Evolutionary conservation across 768 basidiomycete genomes (phyloP), one percentile per base, ranked within the genome.

Genomic region (Amanita thiersii): DNA sequence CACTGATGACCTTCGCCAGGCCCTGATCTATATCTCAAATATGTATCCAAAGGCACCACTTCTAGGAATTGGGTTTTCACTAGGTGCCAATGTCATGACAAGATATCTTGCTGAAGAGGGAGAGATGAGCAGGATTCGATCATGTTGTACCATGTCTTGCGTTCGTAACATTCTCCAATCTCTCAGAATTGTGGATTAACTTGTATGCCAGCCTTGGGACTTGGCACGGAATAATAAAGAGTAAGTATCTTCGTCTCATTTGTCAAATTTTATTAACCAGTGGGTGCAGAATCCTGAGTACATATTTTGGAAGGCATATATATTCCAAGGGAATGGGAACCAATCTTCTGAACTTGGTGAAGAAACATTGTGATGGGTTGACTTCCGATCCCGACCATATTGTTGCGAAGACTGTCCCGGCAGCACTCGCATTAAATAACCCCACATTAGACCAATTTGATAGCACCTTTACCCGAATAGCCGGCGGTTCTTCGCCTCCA

Each of bases 1-100:
- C 48, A 97, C 93, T 6, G 81, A 92, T 49, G 94, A 99, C 62
- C 68, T 92, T 25, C 80, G 91, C 19, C 76, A 78, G 46, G 86
- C 88, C 1, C 57, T 96, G 37, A 69, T 84, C 50, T 84, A 86
- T 62, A 75, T 97, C 40, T 69, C 79, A 2, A 59, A 74, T 36
- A 56, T 59, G 46, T 93, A 81, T 52, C 93, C 94, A 2, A 63
- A 70, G 7, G 89, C 94, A 0, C 86, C 83, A 3, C 64, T 97
- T 26, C 61, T 94, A 12, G 94, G 87, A 10, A 61, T 96, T 7
- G 90, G 93, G 5, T 98, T 94, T 67, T 96, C 91, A 3, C 75
- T 99, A 26, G 96, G 94, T 31, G 86, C 92, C 31, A 90, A 88
- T 56, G 85, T 97, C 25, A 63, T 98, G 51, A 85, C 90, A 24